Conservation (phyloP, 2,329 filamentous ascomycete genomes). For the Calonectria pteridis region DNA sequence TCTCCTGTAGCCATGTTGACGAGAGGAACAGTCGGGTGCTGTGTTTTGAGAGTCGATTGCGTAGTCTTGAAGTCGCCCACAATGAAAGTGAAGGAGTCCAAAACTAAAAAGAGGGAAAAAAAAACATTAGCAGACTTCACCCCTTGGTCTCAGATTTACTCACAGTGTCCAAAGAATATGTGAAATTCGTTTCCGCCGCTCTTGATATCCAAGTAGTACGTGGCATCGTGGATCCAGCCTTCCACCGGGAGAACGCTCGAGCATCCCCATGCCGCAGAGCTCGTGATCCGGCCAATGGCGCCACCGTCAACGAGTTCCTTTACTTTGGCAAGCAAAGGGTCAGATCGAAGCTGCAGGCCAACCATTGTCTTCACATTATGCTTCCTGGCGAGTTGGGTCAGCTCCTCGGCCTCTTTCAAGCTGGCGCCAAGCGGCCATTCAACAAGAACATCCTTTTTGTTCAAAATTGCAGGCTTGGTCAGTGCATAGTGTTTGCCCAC, state of each 20-base stretch:
- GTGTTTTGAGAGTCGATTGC: constrained; percentile 20
- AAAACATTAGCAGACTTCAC: neutral
- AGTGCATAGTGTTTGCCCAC: constrained; percentile 62
- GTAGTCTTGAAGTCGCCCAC: constrained; percentile 19
- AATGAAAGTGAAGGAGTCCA: constrained; percentile 18
- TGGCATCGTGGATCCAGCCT: neutral
- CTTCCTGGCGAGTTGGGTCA: constrained; percentile 50
- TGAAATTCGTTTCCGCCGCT: constrained; percentile 21
- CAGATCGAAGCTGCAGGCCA: constrained; percentile 60
- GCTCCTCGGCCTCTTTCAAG: constrained; percentile 51
- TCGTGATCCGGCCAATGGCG: constrained; percentile 23
- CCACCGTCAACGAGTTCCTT: constrained; percentile 31
- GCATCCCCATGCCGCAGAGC: constrained; percentile 17
- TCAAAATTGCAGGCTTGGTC: constrained; percentile 56
- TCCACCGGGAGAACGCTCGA: constrained; percentile 12
- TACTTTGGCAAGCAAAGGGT: constrained; percentile 49
- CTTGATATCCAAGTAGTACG: constrained; percentile 20
- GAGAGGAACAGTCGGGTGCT: neutral
- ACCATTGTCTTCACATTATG: constrained; percentile 55
- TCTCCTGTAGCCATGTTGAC: neutral
- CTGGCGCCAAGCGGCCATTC: constrained; percentile 39
- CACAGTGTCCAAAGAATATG: constrained; percentile 27
- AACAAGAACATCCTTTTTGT: constrained; percentile 44
- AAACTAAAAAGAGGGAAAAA: no score
- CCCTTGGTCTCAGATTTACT: neutral